phyloP scores from a whole-genome alignment of 495 filamentous ascomycete genomes.

The Trichoderma asperelloides region DNA sequence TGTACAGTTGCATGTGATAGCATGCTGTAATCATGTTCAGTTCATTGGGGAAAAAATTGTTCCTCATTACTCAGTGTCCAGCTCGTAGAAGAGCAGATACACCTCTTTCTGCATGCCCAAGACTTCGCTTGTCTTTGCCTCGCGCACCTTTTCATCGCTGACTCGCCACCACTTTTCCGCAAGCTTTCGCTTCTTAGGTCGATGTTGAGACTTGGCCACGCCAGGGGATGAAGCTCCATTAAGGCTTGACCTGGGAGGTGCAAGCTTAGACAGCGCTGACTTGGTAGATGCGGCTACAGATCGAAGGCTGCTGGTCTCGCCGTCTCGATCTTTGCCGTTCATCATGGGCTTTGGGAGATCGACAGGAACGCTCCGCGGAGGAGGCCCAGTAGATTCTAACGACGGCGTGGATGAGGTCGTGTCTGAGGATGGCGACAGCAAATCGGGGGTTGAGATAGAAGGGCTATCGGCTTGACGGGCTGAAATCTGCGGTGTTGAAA shows the following conservation, averaged over 20 bases:
- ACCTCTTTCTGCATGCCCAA: constrained; percentile 91
- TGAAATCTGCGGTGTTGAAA: constrained; percentile 33
- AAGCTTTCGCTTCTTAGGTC: constrained; percentile 49
- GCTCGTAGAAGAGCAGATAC: constrained; percentile 92
- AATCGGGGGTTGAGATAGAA: constrained; percentile 30
- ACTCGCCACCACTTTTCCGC: constrained; percentile 91
- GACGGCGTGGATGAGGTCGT: constrained; percentile 20
- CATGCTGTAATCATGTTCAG: not conserved
- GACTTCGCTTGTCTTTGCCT: constrained; percentile 84
- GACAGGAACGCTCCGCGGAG: constrained; percentile 9
- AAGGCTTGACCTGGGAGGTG: constrained; percentile 15
- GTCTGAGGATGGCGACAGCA: constrained; percentile 19
- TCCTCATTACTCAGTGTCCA: constrained; percentile 35
- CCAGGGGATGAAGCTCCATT: constrained; percentile 9
- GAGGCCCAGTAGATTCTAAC: constrained; percentile 10
- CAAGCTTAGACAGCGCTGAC: constrained; percentile 31
- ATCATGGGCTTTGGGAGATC: not conserved
- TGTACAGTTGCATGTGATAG: not conserved
- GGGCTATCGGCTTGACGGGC: constrained; percentile 24
- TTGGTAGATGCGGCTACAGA: constrained; percentile 36
- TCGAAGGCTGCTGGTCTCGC: constrained; percentile 30
- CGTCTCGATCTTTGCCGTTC: constrained; percentile 18
- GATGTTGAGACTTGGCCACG: constrained; percentile 8
- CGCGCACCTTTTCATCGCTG: constrained; percentile 93
- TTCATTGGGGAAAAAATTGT: not conserved